These are phyloP conservation scores for Phoenix roebelenii DNA, from an alignment of 176 grass and related monocot species.

Conservation along the genomic window DNA sequence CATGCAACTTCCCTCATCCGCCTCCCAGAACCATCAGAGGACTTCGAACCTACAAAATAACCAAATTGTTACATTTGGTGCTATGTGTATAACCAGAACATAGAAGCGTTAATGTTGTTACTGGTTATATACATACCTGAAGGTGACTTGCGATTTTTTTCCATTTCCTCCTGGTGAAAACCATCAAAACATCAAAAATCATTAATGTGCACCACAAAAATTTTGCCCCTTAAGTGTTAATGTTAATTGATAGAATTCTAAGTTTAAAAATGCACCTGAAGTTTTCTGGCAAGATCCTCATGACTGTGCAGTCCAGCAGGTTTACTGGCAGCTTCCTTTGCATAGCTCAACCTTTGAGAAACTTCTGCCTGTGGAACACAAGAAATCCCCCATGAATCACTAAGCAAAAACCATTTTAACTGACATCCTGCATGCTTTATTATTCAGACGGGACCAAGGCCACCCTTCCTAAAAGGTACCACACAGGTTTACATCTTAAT, in stretches of 20 bases:
- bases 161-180: conserved; percentile 83
- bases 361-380: conserved; percentile 54
- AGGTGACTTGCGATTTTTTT: conserved; percentile 80
- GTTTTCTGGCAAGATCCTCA: conserved; percentile 87
- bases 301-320: conserved; percentile 62
- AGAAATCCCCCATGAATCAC: neutral
- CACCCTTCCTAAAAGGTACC: no score
- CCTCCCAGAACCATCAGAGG: conserved; percentile 47
- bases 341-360: conserved; percentile 64
- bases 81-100: no score
- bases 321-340: conserved; percentile 65
- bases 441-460: no score
- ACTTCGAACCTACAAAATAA: conserved; percentile 38
- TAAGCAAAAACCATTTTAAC: neutral
- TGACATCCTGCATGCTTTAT: no score
- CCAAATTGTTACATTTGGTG: no score
- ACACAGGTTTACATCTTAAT: no score
- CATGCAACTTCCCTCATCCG: conserved; percentile 85
- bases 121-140: conserved; percentile 39
- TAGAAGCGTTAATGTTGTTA: neutral
- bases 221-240: no score
- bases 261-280: conserved; percentile 42
- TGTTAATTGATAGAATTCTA: no score
- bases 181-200: conserved; percentile 1
- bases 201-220: no score